Percentiles rank a stretch among this genome's conserved stretches.
phyloP scores from a whole-genome alignment of 352 stramenopile genomes.

The Globisporangium ultimum region DNA sequence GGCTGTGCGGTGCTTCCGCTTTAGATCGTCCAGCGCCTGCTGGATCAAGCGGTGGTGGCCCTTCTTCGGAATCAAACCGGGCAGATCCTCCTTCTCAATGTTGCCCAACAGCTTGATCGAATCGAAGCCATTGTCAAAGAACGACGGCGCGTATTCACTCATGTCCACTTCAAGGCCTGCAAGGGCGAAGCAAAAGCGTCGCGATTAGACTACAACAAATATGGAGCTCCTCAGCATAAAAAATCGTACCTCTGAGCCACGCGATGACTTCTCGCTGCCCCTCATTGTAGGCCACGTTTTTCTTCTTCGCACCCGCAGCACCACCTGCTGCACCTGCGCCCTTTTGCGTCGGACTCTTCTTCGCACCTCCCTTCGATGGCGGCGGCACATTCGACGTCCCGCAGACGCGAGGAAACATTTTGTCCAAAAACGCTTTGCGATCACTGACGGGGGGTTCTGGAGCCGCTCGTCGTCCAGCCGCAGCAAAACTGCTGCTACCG shows the following conservation, averaged over 20 bases:
- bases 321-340: background rate
- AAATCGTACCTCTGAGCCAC: slow-evolving; percentile 51
- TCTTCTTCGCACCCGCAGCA: slow-evolving; percentile 34
- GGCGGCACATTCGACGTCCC: slow-evolving; percentile 28
- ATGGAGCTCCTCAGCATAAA: background rate
- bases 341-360: slow-evolving; percentile 25
- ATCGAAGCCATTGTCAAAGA: slow-evolving; percentile 88
- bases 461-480: background rate
- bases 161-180: slow-evolving; percentile 70
- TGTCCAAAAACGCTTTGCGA: slow-evolving; percentile 71
- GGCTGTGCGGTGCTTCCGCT: slow-evolving; percentile 60
- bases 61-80: slow-evolving; percentile 74
- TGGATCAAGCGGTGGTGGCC: slow-evolving; percentile 83
- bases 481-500: background rate
- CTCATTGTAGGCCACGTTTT: slow-evolving; percentile 49
- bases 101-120: slow-evolving; percentile 81
- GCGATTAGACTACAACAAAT: background rate
- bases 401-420: slow-evolving; percentile 79
- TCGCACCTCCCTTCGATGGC: slow-evolving; percentile 22
- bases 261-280: slow-evolving; percentile 75
- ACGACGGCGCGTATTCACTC: slow-evolving; percentile 76
- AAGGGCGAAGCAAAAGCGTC: too few relatives aligned
- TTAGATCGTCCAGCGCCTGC: slow-evolving; percentile 71
- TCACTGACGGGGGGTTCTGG: slow-evolving; percentile 21
- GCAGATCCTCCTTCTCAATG: slow-evolving; percentile 69